Evolutionary conservation across 169 alveolate genomes (phyloP).

Genomic region (Plasmodium cynomolgi): DNA sequence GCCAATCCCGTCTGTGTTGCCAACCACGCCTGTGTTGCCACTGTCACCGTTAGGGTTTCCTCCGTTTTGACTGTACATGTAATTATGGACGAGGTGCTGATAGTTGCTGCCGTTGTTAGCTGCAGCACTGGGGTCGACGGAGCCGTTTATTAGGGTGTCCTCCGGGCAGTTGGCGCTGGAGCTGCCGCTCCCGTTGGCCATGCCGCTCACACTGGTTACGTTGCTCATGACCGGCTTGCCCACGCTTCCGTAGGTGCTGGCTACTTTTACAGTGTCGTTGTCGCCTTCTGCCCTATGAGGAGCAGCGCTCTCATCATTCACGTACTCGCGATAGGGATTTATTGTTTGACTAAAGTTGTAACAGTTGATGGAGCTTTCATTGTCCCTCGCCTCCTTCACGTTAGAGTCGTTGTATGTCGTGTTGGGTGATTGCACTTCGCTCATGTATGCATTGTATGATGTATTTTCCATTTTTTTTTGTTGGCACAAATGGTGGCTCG

Average conservation of each 20-base stretch:
- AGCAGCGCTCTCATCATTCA: not conserved
- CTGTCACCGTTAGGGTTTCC: not conserved
- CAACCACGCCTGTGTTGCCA: not conserved
- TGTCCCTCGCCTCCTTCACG: not conserved
- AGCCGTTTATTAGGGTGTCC: not conserved
- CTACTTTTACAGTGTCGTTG: not conserved
- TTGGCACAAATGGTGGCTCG: not conserved
- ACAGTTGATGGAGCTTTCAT: not conserved
- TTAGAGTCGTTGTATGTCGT: not conserved
- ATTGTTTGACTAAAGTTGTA: not conserved
- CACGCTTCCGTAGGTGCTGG: not conserved
- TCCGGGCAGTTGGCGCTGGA: not conserved
- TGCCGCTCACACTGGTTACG: not conserved
- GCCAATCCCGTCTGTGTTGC: not conserved
- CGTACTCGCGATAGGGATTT: not conserved
- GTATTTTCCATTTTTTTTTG: slow-evolving; percentile 6
- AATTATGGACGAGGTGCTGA: not conserved
- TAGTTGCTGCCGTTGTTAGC: not conserved
- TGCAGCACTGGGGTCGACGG: not conserved
- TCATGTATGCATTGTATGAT: not conserved
- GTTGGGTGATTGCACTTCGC: not conserved
- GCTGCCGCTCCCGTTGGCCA: not conserved
- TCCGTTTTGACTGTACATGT: not conserved
- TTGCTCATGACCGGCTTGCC: not conserved
- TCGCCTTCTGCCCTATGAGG: not conserved